Evolutionary conservation across 805 yeast genomes (phyloP), one percentile per base, ranked within the genome.

Genomic region (Millerozyma miso): DNA sequence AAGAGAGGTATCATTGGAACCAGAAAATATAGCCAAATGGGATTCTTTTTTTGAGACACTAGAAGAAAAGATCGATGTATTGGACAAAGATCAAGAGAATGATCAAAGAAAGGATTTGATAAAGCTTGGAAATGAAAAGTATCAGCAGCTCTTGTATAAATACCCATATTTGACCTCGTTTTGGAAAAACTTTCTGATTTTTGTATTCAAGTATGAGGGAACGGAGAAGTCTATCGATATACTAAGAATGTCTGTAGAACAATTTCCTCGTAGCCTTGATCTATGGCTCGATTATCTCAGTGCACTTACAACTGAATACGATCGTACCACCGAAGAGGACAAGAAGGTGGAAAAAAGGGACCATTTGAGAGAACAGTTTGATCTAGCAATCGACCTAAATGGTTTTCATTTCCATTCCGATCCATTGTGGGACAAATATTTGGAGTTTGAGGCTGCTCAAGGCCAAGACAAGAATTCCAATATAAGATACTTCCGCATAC

Each of bases 361-460:
- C 7, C 52, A 56, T 3, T 64, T 80, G 4, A 55, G 78, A 29
- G 42, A 36, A 0, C 61, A 73, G 31, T 84, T 84, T 50, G 60
- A 65, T 12, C 60, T 64, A 0, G 91, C 83, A 0, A 56, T 75
- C 3, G 48, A 52, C 4, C 47, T 62, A 12, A 73, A 85, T 35
- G 97, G 97, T 0, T 52, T 63, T 29, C 86, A 89, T 45, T 93
- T 87, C 61, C 66, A 83, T 47, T 74, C 95, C 1, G 95, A 89
- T 58, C 70, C 80, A 0, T 64, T 90, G 38, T 91, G 97, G 98
- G 95, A 89, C 58, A 70, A 76, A 41, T 82, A 79, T 47, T 61
- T 91, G 18, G 83, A 75, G 33, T 85, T 80, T 66, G 84, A 80
- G 51, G 59, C 67, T n/a, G 38, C 53, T 4, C 64, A 64, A 19